Evolutionary conservation across 345 rosid genomes (phyloP), one percentile per base, ranked within the genome.

Genomic region (Salix caprea): DNA sequence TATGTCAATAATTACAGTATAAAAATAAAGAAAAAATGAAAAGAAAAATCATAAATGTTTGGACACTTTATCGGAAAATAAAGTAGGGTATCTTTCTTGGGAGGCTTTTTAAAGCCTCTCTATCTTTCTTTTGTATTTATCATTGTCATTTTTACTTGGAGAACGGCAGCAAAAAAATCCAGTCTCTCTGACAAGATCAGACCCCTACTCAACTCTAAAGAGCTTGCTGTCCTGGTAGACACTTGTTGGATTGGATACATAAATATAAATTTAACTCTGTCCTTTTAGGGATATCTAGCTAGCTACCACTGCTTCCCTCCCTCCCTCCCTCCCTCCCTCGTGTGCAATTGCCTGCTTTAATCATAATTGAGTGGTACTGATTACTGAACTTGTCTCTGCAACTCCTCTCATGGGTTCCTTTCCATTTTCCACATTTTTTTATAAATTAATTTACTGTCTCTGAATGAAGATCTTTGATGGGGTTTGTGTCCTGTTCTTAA

Each of bases 331-430:
- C 60, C 78, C 39, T 23, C 65, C 77, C 68, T 73, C 80, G 78
- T 76, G 64, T 74, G 77, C 64, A 56, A 56, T 56, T 56, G 62
- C 62, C n/a, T n/a, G 56, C 32, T 80, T 75, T 62, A 75, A 36
- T 81, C 67, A 76, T 80, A 72, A 78, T 69, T 75, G 68, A 80
- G 67, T 42, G 83, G 81, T 84, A 81, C 79, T 74, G 48, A 50
- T 56, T 56, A 24, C 62, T 56, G 62, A 50, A 64, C 67, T 71
- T 69, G 39, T 81, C 83, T 78, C 84, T 84, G 84, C 81, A 81
- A 70, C 82, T 62, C 24, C 74, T 78, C 70, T 81, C 30, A 75
- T 64, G 77, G 69, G 71, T 75, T 65, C 60, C 56, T 67, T 65
- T 70, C 71, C 52, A 3, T 21, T 32, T 67, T 69, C 50, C 24